Base-by-base conservation (phyloP, 139 green algal genomes). In the Dunaliella primolecta region DNA sequence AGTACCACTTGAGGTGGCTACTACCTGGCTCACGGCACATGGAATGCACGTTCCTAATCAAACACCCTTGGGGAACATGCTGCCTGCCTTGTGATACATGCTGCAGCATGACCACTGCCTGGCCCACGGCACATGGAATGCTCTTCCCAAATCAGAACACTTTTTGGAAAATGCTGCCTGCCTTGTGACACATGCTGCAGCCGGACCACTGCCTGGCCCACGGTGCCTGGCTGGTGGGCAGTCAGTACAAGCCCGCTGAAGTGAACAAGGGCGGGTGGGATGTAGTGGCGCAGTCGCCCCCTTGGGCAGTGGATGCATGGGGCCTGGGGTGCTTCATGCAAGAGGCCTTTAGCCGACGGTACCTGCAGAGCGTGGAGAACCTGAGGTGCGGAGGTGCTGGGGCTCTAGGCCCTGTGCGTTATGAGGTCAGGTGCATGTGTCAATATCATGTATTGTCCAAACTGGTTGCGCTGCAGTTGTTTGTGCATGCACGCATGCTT, bases 251-350 rank as follows among this genome's bases (percentile, higher is more conserved):
- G 91, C 87, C 94, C 2, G 92, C 91, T 3, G 97, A 99, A 91
- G 83, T 99, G 33, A 92, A 88, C 25, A 95, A 94, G 82, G 82
- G 38, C 2, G 96, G 98, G 30, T 99, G 96, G 96, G 83, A 91
- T 30, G 83, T 85, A 0, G 85, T 99, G 1, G 55, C 84, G 36
- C 77, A 94, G 30, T 85, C 84, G 0, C 97, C 97, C 0, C 89
- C 95, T n/a, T 98, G 94, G 92, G 95, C 94, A 23, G 95, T 99
- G 56, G 97, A 99, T 86, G 91, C 95, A 24, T 99, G 97, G 97
- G 97, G 97, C 0, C 92, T 99, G 75, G 97, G 97, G 76, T 99
- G 97, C 89, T 90, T 99, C 72, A 98, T 98, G 64, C 95, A 98
- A 87, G 95, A 96, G 90, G 86, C 30, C 32, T 97, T 92, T 90